Evolutionary conservation across 805 yeast genomes (phyloP).

Genomic region (Wickerhamiella alocasiicola): DNA sequence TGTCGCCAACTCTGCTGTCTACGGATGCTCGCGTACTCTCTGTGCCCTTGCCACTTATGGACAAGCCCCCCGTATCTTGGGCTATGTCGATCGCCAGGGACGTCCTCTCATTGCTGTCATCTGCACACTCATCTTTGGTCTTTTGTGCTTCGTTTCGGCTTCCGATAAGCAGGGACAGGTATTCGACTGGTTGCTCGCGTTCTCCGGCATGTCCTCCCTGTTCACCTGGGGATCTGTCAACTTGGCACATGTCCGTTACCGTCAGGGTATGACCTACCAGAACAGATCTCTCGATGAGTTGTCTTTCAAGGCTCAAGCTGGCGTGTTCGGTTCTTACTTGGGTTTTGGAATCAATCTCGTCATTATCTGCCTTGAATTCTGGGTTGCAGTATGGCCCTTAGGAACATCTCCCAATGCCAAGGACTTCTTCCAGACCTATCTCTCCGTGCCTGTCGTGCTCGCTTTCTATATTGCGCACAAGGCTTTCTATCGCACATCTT

Average conservation of each 20-base stretch:
- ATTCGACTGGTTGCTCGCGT: conserved; percentile 23
- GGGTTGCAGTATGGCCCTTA: conserved; percentile 49
- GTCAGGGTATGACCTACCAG: conserved; percentile 39
- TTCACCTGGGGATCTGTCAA: conserved; percentile 20
- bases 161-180: conserved; percentile 28
- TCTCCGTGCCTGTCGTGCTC: conserved; percentile 35
- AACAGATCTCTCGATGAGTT: conserved; percentile 50
- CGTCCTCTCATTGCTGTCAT: conserved; percentile 62
- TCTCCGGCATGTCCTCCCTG: conserved; percentile 20
- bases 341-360: conserved; percentile 40
- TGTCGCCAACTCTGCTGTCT: conserved; percentile 59
- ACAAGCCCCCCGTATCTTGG: conserved; percentile 45
- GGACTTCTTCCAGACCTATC: conserved; percentile 41
- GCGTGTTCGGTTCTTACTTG: conserved; percentile 45
- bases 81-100: conserved; percentile 57
- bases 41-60: conserved; percentile 54
- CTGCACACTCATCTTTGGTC: conserved; percentile 36
- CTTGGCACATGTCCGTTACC: conserved; percentile 28
- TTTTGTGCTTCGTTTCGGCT: conserved; percentile 43
- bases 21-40: conserved; percentile 54
- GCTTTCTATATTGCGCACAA: conserved; percentile 42
- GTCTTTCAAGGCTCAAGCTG: conserved; percentile 45
- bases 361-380: conserved; percentile 52
- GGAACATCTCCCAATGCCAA: conserved; percentile 26
- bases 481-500: conserved; percentile 29